Base-by-base conservation (phyloP, 371 early-diverging fungal genomes). In the Apophysomyces variabilis region DNA sequence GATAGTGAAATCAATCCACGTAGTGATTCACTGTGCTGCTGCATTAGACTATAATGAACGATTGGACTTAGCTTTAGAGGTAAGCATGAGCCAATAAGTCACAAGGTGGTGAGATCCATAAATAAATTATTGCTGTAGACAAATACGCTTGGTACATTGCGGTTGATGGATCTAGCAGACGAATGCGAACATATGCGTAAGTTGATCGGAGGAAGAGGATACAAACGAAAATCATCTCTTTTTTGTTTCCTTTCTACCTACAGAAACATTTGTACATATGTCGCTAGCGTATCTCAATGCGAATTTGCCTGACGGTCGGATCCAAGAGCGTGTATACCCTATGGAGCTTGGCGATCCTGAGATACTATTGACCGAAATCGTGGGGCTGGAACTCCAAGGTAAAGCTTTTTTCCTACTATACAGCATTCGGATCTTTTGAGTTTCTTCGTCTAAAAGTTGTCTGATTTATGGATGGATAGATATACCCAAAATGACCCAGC, bases 11-110 rank as follows among this genome's bases (percentile, higher is more conserved):
- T 73, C 85, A 58, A 79, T 83, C 6, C 74, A 82, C 47, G 69
- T 86, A 14, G 84, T 89, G 9, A 84, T 89, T 57, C 86, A 89
- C 60, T 86, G 87, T 68, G 89, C 89, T 46, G 89, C 87, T 38
- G 82, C 89, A n/a, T 74, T 87, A 57, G 85, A 85, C 62, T 84
- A 83, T 74, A 83, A 83, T 58, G 89, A 89, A 66, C 76, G 86
- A 36, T 57, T 89, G 46, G 85, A 86, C 70, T 73, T 84, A 37
- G 80, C 86, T 6, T 68, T 87, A 9, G 88, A 87, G 80, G 87
- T 87, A 80, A 57, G 37, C 3, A 16, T 7, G 39, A 57, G 16
- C 35, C n/a, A 6, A 14, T 7, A 38, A 16, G 2, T 26, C 3
- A 26, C 3, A 26, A 26, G 32, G 32, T 26, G 32, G 32, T 26